phyloP scores from a whole-genome alignment of 371 early-diverging fungal genomes.

The Rhizomucor pusillus region DNA sequence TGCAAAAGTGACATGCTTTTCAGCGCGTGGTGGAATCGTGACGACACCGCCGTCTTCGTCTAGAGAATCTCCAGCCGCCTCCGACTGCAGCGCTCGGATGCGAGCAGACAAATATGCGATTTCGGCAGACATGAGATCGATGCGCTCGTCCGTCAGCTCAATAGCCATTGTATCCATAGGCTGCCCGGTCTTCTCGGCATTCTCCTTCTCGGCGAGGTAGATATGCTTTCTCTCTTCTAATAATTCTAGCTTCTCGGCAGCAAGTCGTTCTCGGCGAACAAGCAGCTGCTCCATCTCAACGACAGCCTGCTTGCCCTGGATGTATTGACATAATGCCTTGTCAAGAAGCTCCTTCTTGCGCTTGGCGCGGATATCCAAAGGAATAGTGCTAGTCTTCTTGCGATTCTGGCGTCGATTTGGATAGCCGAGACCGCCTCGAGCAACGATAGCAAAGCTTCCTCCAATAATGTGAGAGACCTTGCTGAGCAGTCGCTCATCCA shows the following conservation, averaged over 20 bases:
- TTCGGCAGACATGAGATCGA: constrained; percentile 83
- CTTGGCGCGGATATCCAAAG: constrained; percentile 34
- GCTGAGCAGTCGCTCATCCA: constrained; percentile 39
- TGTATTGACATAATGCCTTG: constrained; percentile 50
- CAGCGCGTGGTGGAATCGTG: constrained; percentile 6
- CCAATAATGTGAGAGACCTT: constrained; percentile 45
- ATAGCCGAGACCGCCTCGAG: constrained; percentile 32
- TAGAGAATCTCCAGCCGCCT: constrained; percentile 59
- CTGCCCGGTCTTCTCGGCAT: constrained; percentile 47
- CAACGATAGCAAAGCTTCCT: constrained; percentile 37
- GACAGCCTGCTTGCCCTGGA: constrained; percentile 51
- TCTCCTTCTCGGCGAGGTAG: constrained; percentile 60
- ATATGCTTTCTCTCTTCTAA: constrained; percentile 69
- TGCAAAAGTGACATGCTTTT: constrained; percentile 43
- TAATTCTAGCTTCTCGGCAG: constrained; percentile 69
- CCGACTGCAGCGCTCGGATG: constrained; percentile 68
- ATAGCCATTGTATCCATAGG: constrained; percentile 54
- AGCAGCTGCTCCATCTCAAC: constrained; percentile 51
- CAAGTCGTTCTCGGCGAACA: constrained; percentile 57
- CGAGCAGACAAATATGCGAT: constrained; percentile 72
- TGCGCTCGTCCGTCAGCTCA: constrained; percentile 77
- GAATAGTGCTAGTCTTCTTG: constrained; percentile 32
- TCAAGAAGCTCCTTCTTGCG: constrained; percentile 66
- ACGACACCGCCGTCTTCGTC: constrained; percentile 31
- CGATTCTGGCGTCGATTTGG: constrained; percentile 9